Evolutionary conservation across 2,329 filamentous ascomycete species (phyloP).

Genomic region (Epichloe hybrida): DNA sequence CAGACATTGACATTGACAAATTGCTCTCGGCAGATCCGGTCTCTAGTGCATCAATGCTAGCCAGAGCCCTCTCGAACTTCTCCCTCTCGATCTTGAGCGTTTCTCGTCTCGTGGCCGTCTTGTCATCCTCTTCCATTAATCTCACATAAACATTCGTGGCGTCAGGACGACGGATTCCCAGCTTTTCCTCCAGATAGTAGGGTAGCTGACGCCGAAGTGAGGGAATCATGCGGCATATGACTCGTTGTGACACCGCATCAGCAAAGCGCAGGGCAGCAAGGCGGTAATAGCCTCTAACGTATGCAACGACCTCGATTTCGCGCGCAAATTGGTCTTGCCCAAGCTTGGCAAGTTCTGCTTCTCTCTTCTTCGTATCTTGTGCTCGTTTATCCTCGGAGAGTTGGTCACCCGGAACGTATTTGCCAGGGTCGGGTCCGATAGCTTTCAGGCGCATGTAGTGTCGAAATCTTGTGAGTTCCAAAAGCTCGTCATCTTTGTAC

Average conservation of each 20-base stretch:
- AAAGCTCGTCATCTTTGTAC: conserved; percentile 32
- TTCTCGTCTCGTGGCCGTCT: conserved; percentile 27
- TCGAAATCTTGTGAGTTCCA: conserved; percentile 32
- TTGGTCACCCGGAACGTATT: conserved; percentile 5
- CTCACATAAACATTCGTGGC: conserved; percentile 21
- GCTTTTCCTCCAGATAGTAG: conserved; percentile 28
- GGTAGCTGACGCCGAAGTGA: conserved; percentile 27
- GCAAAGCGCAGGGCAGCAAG: conserved; percentile 52
- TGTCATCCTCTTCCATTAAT: conserved; percentile 36
- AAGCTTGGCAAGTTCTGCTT: conserved; percentile 32
- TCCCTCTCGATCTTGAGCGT: conserved; percentile 28
- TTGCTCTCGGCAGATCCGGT: conserved; percentile 12
- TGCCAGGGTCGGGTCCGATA: conserved; percentile 14
- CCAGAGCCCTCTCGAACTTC: conserved; percentile 34
- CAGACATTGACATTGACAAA: conserved; percentile 3
- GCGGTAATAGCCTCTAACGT: conserved; percentile 55
- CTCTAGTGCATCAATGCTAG: conserved; percentile 31
- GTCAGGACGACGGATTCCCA: conserved; percentile 25
- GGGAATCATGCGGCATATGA: conserved; percentile 36
- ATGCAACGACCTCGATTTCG: conserved; percentile 49
- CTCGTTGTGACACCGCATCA: conserved; percentile 36
- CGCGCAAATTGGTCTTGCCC: conserved; percentile 42
- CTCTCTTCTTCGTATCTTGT: conserved; percentile 29
- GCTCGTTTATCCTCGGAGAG: conserved; percentile 34
- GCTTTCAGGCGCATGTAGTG: conserved; percentile 35